Conservation (phyloP, 345 rosid species). For the Moricandia arvensis region DNA sequence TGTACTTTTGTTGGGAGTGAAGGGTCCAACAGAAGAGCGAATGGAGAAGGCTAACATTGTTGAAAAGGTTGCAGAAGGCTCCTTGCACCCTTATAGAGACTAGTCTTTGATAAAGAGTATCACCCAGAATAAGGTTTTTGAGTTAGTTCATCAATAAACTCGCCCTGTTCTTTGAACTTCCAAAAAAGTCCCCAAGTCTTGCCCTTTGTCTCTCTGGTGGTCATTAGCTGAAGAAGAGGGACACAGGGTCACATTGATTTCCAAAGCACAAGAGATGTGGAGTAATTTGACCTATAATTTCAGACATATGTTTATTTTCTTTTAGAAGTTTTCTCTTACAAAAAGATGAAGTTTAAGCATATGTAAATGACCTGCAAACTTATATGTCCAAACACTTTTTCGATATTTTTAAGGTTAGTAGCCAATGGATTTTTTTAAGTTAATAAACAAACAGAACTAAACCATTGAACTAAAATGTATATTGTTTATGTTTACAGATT, state of each 20-base stretch:
- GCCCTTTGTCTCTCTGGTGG: not conserved
- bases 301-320: not conserved
- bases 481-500: not conserved
- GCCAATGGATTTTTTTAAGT: not conserved
- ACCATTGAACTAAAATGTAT: not conserved
- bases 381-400: not conserved
- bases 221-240: not conserved
- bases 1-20: not conserved
- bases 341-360: not conserved
- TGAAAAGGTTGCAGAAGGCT: not conserved
- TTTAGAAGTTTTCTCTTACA: not conserved
- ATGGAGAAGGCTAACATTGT: not conserved
- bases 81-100: constrained; percentile 1
- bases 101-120: not conserved
- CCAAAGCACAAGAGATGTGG: not conserved
- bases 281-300: not conserved
- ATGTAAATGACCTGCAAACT: not conserved
- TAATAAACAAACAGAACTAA: not conserved
- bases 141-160: not conserved
- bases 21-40: not conserved
- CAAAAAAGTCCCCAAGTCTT: not conserved
- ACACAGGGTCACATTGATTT: not conserved
- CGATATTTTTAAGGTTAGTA: not conserved
- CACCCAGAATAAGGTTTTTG: not conserved
- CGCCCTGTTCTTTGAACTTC: not conserved